phyloP scores from a whole-genome alignment of 2,329 filamentous ascomycete genomes.

The Paecilomyces sp. region DNA sequence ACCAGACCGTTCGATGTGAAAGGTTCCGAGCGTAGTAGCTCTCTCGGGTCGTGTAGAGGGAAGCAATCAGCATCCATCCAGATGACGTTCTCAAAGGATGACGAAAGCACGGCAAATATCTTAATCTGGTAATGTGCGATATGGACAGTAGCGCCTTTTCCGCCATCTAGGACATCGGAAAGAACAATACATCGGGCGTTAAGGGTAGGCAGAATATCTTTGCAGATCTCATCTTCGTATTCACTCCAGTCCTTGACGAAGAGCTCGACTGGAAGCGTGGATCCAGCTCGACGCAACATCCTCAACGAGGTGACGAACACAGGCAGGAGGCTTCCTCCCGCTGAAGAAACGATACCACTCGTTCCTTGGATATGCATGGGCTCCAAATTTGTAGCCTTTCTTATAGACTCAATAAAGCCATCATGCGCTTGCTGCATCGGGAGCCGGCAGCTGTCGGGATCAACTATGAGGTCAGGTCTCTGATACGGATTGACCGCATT shows the following conservation, averaged over 20 bases:
- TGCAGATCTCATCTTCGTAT: slow-evolving; percentile 24
- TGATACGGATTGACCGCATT: neutral
- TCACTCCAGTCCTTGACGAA: slow-evolving; percentile 21
- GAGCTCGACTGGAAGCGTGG: slow-evolving; percentile 30
- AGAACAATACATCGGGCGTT: slow-evolving; percentile 23
- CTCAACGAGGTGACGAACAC: slow-evolving; percentile 25
- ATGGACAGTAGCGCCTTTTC: slow-evolving; percentile 13
- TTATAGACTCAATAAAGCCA: neutral
- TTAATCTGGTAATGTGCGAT: slow-evolving; percentile 49
- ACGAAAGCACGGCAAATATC: slow-evolving; percentile 50
- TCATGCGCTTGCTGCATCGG: neutral
- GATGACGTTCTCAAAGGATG: slow-evolving; percentile 52
- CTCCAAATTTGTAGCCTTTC: neutral
- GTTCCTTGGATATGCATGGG: slow-evolving; percentile 8
- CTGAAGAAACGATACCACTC: slow-evolving; percentile 25
- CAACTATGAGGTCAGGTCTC: neutral
- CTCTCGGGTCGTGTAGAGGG: slow-evolving; percentile 39
- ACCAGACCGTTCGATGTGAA: slow-evolving; percentile 48
- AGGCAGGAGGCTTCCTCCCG: slow-evolving; percentile 20
- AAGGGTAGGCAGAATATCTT: slow-evolving; percentile 19
- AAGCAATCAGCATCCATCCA: slow-evolving; percentile 55
- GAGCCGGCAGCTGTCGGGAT: neutral
- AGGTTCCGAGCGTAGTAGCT: slow-evolving; percentile 45
- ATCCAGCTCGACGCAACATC: slow-evolving; percentile 28
- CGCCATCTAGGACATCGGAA: slow-evolving; percentile 7